Evolutionary conservation across 768 basidiomycete genomes (phyloP), one percentile per base, ranked within the genome.

Genomic region (Lentinula detonsa): DNA sequence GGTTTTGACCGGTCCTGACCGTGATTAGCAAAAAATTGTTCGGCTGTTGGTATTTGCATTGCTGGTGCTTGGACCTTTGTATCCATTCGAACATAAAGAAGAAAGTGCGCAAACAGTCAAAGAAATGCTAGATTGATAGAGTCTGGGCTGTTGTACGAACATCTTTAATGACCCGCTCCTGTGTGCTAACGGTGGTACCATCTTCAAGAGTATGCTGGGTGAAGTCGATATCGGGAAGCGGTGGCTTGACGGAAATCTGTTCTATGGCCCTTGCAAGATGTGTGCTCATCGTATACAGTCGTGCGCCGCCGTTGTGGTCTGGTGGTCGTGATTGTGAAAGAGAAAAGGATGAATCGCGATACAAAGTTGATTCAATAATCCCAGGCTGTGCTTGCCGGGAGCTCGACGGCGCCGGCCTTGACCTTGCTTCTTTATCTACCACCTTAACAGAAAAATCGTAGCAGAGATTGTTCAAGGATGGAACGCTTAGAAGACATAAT

Each of bases 141-240:
- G 3, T 18, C 21, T 48, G 42, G 16, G n/a, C 8, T 40, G 28
- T n/a, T 35, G 23, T 23, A 74, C 86, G 66, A 66, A 96, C 95
- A 77, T 98, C 96, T 75, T 98, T 98, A 69, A 98, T 85, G 50
- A 97, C 93, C 66, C 96, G 85, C 74, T 98, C 95, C 68, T 93
- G 92, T 10, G 97, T 98, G 74, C 86, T 91, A 68, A 97, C 89
- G 55, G 87, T 80, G 67, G 84, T 88, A 28, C 97, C 97, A 75
- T 97, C 95, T 62, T 98, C 97, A 63, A 96, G 85, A 63, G 85
- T 78, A 74, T 98, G 94, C 68, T 92, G 90, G 4, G 95, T 95
- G 70, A 89, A 96, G 80, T 98, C 95, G 72, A 93, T 81, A 55
- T 85, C 81, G 15, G 85, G 83, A 6, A 85, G 73, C 34, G 79